Evolutionary conservation across 495 filamentous ascomycete genomes (phyloP).

Genomic region (Gamarada debralockiae): DNA sequence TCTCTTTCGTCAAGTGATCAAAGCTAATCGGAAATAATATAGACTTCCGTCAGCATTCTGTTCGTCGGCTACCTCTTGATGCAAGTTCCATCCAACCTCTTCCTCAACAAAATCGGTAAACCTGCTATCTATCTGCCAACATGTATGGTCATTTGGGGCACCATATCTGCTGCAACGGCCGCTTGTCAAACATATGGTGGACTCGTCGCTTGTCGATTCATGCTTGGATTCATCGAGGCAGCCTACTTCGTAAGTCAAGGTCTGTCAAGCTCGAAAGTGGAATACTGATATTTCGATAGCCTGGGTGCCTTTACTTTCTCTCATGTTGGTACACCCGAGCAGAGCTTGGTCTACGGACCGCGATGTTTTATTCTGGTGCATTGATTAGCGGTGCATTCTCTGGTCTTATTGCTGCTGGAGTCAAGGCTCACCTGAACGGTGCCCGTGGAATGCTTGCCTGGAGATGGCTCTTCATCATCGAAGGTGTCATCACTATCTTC

Average conservation of each 20-base stretch:
- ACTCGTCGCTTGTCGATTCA: constrained; percentile 63
- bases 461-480: constrained; percentile 77
- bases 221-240: constrained; percentile 60
- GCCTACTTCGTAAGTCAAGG: constrained; percentile 41
- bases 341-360: constrained; percentile 49
- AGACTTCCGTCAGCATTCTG: constrained; percentile 36
- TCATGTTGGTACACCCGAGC: constrained; percentile 54
- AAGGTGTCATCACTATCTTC: constrained; percentile 53
- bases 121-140: constrained; percentile 62
- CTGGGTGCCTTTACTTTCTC: constrained; percentile 40
- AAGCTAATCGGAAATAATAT: not conserved
- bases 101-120: constrained; percentile 53
- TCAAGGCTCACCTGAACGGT: constrained; percentile 46
- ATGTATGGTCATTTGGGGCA: constrained; percentile 68
- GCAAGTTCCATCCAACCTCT: constrained; percentile 54
- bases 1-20: too few relatives aligned
- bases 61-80: constrained; percentile 32
- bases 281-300: constrained; percentile 38
- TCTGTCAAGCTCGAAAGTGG: constrained; percentile 18
- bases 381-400: constrained; percentile 62
- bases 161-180: constrained; percentile 62
- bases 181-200: constrained; percentile 55
- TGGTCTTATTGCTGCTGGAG: constrained; percentile 57
- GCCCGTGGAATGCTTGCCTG: constrained; percentile 40
- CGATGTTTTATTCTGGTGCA: constrained; percentile 59